A percentile compares a stretch with the other conserved stretches of the same genome.
Evolutionary conservation across 495 filamentous ascomycete genomes (phyloP).

Genomic region (Penicillium bovifimosum): DNA sequence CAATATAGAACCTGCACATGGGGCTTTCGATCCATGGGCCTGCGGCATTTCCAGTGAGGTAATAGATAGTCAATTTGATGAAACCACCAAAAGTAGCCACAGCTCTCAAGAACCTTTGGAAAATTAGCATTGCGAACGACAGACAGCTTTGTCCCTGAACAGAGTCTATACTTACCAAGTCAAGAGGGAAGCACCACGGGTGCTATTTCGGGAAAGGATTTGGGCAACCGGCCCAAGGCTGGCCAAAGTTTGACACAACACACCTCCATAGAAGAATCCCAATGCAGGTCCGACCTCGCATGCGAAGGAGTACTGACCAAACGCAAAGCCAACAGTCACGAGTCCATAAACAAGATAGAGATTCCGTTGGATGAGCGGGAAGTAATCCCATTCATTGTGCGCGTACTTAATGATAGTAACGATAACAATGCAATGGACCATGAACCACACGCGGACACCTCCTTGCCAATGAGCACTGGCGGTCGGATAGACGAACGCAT

Average conservation of each 20-base stretch:
- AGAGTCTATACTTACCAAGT: too few relatives aligned
- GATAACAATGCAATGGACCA: not conserved
- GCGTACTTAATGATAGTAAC: not conserved
- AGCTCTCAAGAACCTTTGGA: not conserved
- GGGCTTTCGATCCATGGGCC: slow-evolving; percentile 1
- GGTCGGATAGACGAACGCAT: not conserved
- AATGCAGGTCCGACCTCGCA: not conserved
- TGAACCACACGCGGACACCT: not conserved
- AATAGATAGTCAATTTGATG: not conserved
- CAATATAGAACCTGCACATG: not conserved
- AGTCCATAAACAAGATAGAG: not conserved
- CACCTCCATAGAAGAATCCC: not conserved
- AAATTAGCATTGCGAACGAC: too few relatives aligned
- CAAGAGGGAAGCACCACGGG: not conserved
- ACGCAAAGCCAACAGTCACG: not conserved
- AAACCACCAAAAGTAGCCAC: slow-evolving; percentile 1
- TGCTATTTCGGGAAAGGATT: not conserved
- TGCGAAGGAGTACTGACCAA: not conserved
- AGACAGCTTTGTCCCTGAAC: not conserved
- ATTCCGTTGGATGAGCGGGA: not conserved
- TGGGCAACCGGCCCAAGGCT: not conserved
- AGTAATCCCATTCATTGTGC: not conserved
- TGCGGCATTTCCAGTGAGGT: not conserved
- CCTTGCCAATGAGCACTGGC: slow-evolving; percentile 2
- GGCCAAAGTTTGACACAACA: not conserved